Base-by-base conservation (phyloP, 2,329 filamentous ascomycete species). In the Ophiostoma ulmi region DNA sequence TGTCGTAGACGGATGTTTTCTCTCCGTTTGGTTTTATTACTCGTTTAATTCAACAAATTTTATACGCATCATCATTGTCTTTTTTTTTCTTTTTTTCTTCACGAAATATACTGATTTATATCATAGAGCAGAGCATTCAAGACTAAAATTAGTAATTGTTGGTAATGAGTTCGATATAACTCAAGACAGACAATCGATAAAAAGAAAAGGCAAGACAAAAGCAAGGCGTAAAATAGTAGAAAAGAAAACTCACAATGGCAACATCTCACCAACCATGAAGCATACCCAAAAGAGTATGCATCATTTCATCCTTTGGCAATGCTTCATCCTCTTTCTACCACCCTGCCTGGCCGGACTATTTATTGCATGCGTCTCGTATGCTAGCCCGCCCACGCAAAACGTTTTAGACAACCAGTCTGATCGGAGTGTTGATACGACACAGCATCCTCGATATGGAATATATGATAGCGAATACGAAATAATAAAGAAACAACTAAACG, bases 351-450 rank as follows among this genome's bases (percentile, higher is more conserved):
- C 10, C 58, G 26, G 58, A 36, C 58, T 35, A 35, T 63, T 63
- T 63, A 63, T 63, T 63, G 13, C 58, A 63, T 63, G 58, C 58
- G 58, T 7, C 58, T 63, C 26, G 17, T 35, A 63, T 63, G 26
- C 58, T 26, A 55, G 26, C 58, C 58, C 22, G 26, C 26, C 8
- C 26, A 48, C 44, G 44, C 44, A 6, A 31, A 63, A 35, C 58
- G 26, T 36, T 35, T 11, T 35, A 31, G 6, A 31, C 31, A 31
- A 31, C 58, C 48, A 66, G 61, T 55, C 67, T 55, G 64, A 64
- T 68, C 48, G 69, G 44, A 20, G 44, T 48, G 17, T 8, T 35
- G 26, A 63, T 66, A 14, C 44, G 61, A 64, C 64, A 36, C 35
- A 38, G 22, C 65, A 38, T 58, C 8, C 1, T n/a, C 13, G 22